Percentiles rank a stretch among this genome's conserved stretches.
These are phyloP conservation scores for Silybum marianum DNA, from an alignment of 129 eudicot species.

Conservation along the genomic window DNA sequence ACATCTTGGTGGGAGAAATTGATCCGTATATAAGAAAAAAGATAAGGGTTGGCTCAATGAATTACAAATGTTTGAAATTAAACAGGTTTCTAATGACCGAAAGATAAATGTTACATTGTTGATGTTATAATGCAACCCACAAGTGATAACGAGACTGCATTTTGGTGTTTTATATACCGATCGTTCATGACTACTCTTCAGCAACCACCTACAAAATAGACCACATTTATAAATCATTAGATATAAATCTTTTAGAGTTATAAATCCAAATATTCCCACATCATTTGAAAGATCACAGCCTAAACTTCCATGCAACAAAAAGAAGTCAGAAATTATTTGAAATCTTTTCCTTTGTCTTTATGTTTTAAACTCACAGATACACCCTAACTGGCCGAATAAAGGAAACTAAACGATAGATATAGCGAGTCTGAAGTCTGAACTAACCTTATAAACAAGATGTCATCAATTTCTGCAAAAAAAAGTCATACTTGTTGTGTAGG, in stretches of 20 bases:
- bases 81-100: background rate
- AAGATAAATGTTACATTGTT: background rate
- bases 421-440: slow-evolving; percentile 7
- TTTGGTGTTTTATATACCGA: background rate
- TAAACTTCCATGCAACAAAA: background rate
- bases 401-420: background rate
- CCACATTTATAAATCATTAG: background rate
- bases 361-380: background rate
- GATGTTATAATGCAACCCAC: background rate
- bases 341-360: background rate
- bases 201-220: slow-evolving; percentile 4
- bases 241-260: background rate
- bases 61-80: background rate
- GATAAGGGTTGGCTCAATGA: background rate
- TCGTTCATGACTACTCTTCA: background rate
- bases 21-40: background rate
- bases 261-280: background rate
- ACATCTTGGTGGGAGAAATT: background rate
- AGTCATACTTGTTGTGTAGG: slow-evolving; percentile 32
- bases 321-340: background rate
- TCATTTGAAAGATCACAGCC: background rate
- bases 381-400: background rate
- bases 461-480: slow-evolving; percentile 1
- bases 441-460: slow-evolving; percentile 20
- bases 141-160: background rate